Evolutionary conservation across 2,329 filamentous ascomycete species (phyloP).

Genomic region (Simplicillium aogashimaense): DNA sequence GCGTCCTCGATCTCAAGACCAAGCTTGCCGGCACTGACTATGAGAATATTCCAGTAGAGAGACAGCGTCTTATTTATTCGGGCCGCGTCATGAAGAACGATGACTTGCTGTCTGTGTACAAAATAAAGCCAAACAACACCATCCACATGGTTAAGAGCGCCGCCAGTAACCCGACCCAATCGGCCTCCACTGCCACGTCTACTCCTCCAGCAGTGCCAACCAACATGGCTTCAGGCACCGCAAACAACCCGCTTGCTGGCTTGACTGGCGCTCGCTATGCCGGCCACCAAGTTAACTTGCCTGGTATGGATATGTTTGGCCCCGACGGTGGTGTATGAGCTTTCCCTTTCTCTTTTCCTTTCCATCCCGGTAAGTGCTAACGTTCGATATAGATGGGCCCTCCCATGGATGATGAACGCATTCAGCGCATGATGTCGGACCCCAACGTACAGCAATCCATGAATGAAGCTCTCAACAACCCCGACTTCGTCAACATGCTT

Average conservation of each 20-base stretch:
- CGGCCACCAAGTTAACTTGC: slow-evolving; percentile 73
- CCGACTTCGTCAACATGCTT: slow-evolving; percentile 89
- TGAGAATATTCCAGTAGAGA: slow-evolving; percentile 77
- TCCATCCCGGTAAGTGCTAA: slow-evolving; percentile 9
- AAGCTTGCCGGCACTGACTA: slow-evolving; percentile 75
- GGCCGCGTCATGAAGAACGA: slow-evolving; percentile 94
- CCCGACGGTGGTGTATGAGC: slow-evolving; percentile 82
- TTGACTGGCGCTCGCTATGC: slow-evolving; percentile 91
- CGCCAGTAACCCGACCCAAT: slow-evolving; percentile 61
- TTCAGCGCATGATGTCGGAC: slow-evolving; percentile 79
- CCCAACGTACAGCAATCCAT: slow-evolving; percentile 79
- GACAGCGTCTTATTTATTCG: slow-evolving; percentile 94
- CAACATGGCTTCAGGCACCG: slow-evolving; percentile 74
- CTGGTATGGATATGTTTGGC: slow-evolving; percentile 80
- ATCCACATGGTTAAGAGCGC: slow-evolving; percentile 96
- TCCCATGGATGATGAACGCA: slow-evolving; percentile 67
- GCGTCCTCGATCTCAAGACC: slow-evolving; percentile 77
- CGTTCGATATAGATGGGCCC: slow-evolving; percentile 66
- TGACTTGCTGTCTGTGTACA: slow-evolving; percentile 75
- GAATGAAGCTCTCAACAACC: slow-evolving; percentile 93
- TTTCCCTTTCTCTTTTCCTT: not conserved
- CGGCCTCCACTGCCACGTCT: slow-evolving; percentile 27
- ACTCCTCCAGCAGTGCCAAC: slow-evolving; percentile 43
- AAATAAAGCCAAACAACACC: slow-evolving; percentile 93
- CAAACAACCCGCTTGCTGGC: slow-evolving; percentile 82